Conservation (phyloP, 2,329 filamentous ascomycete species). For the Botrytis elliptica region DNA sequence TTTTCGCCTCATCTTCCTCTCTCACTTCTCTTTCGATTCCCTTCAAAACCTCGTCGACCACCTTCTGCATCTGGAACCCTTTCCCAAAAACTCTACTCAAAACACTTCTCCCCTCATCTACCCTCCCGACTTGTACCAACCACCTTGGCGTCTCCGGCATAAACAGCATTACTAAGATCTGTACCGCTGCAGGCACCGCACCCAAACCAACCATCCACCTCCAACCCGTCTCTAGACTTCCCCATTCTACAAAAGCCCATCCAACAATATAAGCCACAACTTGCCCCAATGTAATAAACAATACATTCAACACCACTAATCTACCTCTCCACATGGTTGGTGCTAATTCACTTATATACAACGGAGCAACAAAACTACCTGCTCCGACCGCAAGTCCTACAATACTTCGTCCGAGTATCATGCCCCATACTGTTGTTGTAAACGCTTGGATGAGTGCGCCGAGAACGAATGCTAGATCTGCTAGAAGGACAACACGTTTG, state of each 20-base stretch:
- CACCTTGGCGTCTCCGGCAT: slow-evolving; percentile 91
- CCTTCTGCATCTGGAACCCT: slow-evolving; percentile 43
- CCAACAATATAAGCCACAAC: slow-evolving; percentile 85
- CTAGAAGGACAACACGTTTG: slow-evolving; percentile 60
- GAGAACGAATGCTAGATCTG: slow-evolving; percentile 64
- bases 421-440: slow-evolving; percentile 55
- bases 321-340: slow-evolving; percentile 74
- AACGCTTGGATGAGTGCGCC: slow-evolving; percentile 66
- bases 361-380: slow-evolving; percentile 77
- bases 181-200: slow-evolving; percentile 70
- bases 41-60: slow-evolving; percentile 60
- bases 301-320: slow-evolving; percentile 75
- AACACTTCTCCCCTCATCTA: slow-evolving; percentile 61
- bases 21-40: slow-evolving; percentile 72
- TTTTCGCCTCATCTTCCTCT: slow-evolving; percentile 60
- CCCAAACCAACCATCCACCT: slow-evolving; percentile 90
- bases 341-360: slow-evolving; percentile 86
- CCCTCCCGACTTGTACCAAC: slow-evolving; percentile 69
- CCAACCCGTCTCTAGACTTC: slow-evolving; percentile 63
- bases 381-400: slow-evolving; percentile 73
- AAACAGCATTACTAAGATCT: slow-evolving; percentile 64
- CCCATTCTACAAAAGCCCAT: slow-evolving; percentile 66
- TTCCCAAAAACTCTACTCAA: slow-evolving; percentile 62
- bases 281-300: slow-evolving; percentile 86
- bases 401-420: slow-evolving; percentile 67